A percentile compares a stretch with the other conserved stretches of the same genome.
phyloP scores from a whole-genome alignment of 2,329 filamentous ascomycete species.

The Raffaelea ambrosiae region DNA sequence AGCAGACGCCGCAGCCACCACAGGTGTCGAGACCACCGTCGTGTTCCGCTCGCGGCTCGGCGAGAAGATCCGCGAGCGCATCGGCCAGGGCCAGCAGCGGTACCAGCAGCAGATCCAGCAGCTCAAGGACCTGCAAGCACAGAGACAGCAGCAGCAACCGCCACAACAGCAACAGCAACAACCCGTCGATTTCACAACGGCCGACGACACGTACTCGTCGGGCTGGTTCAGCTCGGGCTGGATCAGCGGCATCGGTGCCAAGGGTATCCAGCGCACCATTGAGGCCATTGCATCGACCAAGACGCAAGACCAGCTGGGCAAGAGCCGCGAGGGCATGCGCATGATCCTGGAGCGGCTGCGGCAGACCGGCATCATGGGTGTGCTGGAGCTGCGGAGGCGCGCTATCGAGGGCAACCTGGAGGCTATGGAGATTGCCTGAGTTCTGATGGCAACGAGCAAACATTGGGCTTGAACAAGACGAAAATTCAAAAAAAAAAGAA shows the following conservation, averaged over 20 bases:
- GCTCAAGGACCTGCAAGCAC: slow-evolving; percentile 21
- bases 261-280: slow-evolving; percentile 69
- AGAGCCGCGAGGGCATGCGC: slow-evolving; percentile 76
- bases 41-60: slow-evolving; percentile 65
- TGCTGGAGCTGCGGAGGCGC: slow-evolving; percentile 45
- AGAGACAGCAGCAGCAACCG: slow-evolving; percentile 16
- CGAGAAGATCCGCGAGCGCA: slow-evolving; percentile 52
- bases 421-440: slow-evolving; percentile 14
- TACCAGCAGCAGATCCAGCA: slow-evolving; percentile 16
- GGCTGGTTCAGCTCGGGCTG: slow-evolving; percentile 33
- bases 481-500: no score
- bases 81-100: slow-evolving; percentile 31
- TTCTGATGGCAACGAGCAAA: no score
- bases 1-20: slow-evolving; percentile 27
- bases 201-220: slow-evolving; percentile 21
- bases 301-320: slow-evolving; percentile 68
- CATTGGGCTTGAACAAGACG: no score
- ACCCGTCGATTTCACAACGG: slow-evolving; percentile 23
- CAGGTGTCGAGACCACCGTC: slow-evolving; percentile 65
- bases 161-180: slow-evolving; percentile 7
- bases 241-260: slow-evolving; percentile 49
- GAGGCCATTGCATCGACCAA: slow-evolving; percentile 70
- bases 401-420: slow-evolving; percentile 28
- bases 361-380: slow-evolving; percentile 48
- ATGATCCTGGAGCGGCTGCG: slow-evolving; percentile 65